phyloP scores from a whole-genome alignment of 192 early-diverging fungal genomes.

The Coemansia javaensis region DNA sequence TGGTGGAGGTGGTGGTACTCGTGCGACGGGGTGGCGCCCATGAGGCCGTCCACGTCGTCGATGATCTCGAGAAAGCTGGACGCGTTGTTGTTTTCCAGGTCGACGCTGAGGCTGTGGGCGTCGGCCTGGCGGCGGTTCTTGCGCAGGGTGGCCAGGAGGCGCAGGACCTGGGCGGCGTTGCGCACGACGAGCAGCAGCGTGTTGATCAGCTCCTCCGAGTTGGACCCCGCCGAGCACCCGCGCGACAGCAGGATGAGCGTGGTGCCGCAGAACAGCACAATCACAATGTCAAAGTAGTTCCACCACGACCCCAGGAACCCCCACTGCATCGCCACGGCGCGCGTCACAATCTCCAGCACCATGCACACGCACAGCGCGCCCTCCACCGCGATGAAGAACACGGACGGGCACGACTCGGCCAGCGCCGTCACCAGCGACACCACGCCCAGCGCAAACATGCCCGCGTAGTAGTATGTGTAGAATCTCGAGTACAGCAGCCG shows the following conservation, averaged over 20 bases:
- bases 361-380: conserved; percentile 69
- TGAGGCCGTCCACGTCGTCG: conserved; percentile 31
- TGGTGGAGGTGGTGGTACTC: conserved; percentile 22
- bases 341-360: conserved; percentile 66
- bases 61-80: conserved; percentile 36
- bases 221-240: conserved; percentile 62
- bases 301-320: conserved; percentile 55
- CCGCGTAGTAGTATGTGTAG: conserved; percentile 55
- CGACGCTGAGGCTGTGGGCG: conserved; percentile 26
- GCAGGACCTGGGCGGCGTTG: conserved; percentile 63
- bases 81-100: conserved; percentile 18
- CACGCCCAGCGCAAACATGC: conserved; percentile 49
- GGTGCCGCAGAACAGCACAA: conserved; percentile 64
- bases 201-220: conserved; percentile 66
- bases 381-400: conserved; percentile 67
- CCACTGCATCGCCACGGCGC: conserved; percentile 59
- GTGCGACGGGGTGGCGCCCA: conserved; percentile 10
- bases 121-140: conserved; percentile 50
- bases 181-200: conserved; percentile 68
- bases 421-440: conserved; percentile 49
- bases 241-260: conserved; percentile 62
- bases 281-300: conserved; percentile 68
- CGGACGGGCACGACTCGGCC: conserved; percentile 52
- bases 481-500: conserved; percentile 56
- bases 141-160: conserved; percentile 63